Evolutionary conservation across 148 eudicot species (phyloP), one percentile per base, ranked within the genome.

Genomic region (Rhododendron ovatum): DNA sequence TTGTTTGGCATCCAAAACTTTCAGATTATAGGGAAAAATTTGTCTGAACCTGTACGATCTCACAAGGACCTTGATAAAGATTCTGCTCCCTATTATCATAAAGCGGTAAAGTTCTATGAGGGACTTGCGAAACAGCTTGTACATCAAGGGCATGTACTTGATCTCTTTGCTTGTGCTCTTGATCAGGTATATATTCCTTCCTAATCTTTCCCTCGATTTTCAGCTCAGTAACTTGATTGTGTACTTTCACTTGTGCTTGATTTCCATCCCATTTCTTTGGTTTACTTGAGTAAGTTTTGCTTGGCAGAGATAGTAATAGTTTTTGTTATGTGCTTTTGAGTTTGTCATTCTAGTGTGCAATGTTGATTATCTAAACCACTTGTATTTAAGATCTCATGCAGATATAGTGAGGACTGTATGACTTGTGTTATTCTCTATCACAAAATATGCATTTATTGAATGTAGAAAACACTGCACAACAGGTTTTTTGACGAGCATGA

Each of bases 11-110:
- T 78, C 51, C 47, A 12, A 7, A 43, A 41, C 77, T 81, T 91
- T 86, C 93, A 97, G 99, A 95, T 97, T 89, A 98, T 95, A 61
- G 92, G 98, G 26, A 97, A 91, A 87, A 92, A 20, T 83, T 90
- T 97, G 80, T 95, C 98, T 87, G 99, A 97, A 87, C 98, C 99
- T 45, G 92, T 97, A 59, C 98, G 99, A 85, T 97, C 98, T 85
- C 99, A 97, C 90, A 97, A 97, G 91, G 99, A 97, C 87, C 90
- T 97, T 84, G 99, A 97, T 90, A 97, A 97, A 91, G 99, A 95
- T 93, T 93, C 98, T 86, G 98, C 93, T 82, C 95, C 95, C 61
- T 91, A 89, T 86, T 95, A 90, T 87, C 98, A 94, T 87, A 97
- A 97, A 91, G 96, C 99, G 14, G 95, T 94, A 48, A 97, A 95